phyloP scores from a whole-genome alignment of 2,329 filamentous ascomycete genomes.

The Davidsoniella eucalypti region DNA sequence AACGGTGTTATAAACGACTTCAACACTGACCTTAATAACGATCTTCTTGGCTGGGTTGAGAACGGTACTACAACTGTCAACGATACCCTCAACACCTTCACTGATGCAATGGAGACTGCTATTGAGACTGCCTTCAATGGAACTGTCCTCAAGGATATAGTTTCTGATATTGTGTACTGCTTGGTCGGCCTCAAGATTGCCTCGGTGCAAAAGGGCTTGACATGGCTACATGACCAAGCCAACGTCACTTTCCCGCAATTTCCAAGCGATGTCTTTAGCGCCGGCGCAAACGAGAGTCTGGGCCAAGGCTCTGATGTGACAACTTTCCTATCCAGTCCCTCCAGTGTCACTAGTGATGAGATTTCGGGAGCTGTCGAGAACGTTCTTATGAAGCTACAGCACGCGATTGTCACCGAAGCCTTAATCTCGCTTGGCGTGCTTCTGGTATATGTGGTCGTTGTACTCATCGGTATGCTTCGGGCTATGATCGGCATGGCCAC shows the following conservation, averaged over 20 bases:
- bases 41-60: slow-evolving; percentile 76
- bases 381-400: slow-evolving; percentile 50
- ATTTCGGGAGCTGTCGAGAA: slow-evolving; percentile 59
- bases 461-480: slow-evolving; percentile 56
- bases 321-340: slow-evolving; percentile 63
- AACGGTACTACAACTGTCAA: slow-evolving; percentile 73
- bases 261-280: slow-evolving; percentile 64
- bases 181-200: slow-evolving; percentile 78
- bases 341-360: slow-evolving; percentile 58
- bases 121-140: slow-evolving; percentile 67
- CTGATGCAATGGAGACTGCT: slow-evolving; percentile 56
- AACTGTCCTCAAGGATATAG: slow-evolving; percentile 62
- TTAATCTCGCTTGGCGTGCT: slow-evolving; percentile 64
- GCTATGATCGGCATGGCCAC: slow-evolving; percentile 44
- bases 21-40: slow-evolving; percentile 63
- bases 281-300: slow-evolving; percentile 50
- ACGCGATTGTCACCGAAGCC: slow-evolving; percentile 56
- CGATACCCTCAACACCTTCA: slow-evolving; percentile 67
- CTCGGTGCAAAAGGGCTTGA: slow-evolving; percentile 72
- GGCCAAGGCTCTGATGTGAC: slow-evolving; percentile 41
- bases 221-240: slow-evolving; percentile 81
- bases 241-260: slow-evolving; percentile 67
- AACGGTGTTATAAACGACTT: slow-evolving; percentile 56
- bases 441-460: slow-evolving; percentile 60
- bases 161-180: slow-evolving; percentile 68